phyloP scores from a whole-genome alignment of 345 rosid genomes.

The Gossypium raimondii region DNA sequence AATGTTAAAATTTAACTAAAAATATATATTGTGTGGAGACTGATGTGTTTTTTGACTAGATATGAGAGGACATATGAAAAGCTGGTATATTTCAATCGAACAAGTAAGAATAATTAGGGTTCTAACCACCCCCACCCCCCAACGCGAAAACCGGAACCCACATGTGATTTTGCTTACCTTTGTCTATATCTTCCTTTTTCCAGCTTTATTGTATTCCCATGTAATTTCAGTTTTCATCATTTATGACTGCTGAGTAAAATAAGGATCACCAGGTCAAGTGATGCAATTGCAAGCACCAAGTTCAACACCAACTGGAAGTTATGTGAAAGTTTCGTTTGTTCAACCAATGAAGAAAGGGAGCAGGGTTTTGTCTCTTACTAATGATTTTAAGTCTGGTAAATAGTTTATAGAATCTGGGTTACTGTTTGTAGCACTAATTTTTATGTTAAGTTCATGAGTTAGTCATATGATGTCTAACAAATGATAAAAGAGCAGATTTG shows the following conservation, averaged over 20 bases:
- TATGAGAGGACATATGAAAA: conserved; percentile 24
- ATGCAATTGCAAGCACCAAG: not conserved
- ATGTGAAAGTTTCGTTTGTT: not conserved
- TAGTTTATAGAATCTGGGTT: not conserved
- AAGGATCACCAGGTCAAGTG: not conserved
- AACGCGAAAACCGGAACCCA: conserved; percentile 45
- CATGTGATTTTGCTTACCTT: conserved; percentile 35
- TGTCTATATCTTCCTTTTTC: conserved; percentile 2
- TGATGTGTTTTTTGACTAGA: conserved; percentile 31
- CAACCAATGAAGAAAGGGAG: not conserved
- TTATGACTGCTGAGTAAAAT: not conserved
- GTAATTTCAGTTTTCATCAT: not conserved
- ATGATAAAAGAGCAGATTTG: not conserved
- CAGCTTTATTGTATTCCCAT: not conserved
- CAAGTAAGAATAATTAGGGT: conserved; percentile 40
- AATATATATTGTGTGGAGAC: not conserved
- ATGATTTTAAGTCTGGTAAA: too few relatives aligned
- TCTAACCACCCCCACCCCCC: conserved; percentile 42
- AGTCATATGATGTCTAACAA: not conserved
- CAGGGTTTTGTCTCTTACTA: too few relatives aligned
- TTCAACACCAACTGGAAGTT: not conserved
- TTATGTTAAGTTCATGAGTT: not conserved
- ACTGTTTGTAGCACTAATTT: not conserved
- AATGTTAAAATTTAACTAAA: not conserved
- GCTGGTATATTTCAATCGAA: conserved; percentile 17